Percentiles rank a stretch among this genome's conserved stretches.
phyloP scores from a whole-genome alignment of 257 asterid genomes.

The Euphrasia confusa region DNA sequence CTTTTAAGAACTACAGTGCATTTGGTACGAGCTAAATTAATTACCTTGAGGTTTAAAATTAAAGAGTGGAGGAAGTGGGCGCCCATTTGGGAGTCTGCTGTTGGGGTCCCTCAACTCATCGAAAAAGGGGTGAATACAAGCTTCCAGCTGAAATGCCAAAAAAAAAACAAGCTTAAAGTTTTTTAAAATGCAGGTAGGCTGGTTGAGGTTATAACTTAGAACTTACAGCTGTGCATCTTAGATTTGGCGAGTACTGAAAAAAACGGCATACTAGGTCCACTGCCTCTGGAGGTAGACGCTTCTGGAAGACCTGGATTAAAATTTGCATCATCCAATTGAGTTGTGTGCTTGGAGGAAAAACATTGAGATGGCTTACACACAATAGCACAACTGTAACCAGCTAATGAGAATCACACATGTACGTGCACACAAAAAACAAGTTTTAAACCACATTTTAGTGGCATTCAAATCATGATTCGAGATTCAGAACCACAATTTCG shows the following conservation, averaged over 20 bases:
- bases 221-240: slow-evolving; percentile 98
- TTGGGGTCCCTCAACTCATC: slow-evolving; percentile 88
- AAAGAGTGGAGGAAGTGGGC: slow-evolving; percentile 97
- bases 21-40: slow-evolving; percentile 25
- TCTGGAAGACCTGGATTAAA: slow-evolving; percentile 80
- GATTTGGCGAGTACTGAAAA: slow-evolving; percentile 93
- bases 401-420: not conserved
- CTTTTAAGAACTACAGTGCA: not conserved
- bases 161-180: slow-evolving; percentile 16
- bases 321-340: slow-evolving; percentile 14
- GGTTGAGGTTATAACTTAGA: slow-evolving; percentile 25
- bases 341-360: slow-evolving; percentile 5
- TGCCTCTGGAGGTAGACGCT: slow-evolving; percentile 96
- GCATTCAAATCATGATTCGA: too few species aligned
- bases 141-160: slow-evolving; percentile 68
- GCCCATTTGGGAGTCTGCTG: slow-evolving; percentile 89
- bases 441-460: too few species aligned
- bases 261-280: slow-evolving; percentile 90
- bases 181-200: slow-evolving; percentile 16
- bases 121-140: slow-evolving; percentile 94
- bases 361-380: slow-evolving; percentile 21
- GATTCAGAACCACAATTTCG: too few species aligned
- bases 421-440: not conserved
- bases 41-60: slow-evolving; percentile 89
- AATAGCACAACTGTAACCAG: not conserved